phyloP scores from a whole-genome alignment of 371 early-diverging fungal genomes.

The Fennellomyces sp. region DNA sequence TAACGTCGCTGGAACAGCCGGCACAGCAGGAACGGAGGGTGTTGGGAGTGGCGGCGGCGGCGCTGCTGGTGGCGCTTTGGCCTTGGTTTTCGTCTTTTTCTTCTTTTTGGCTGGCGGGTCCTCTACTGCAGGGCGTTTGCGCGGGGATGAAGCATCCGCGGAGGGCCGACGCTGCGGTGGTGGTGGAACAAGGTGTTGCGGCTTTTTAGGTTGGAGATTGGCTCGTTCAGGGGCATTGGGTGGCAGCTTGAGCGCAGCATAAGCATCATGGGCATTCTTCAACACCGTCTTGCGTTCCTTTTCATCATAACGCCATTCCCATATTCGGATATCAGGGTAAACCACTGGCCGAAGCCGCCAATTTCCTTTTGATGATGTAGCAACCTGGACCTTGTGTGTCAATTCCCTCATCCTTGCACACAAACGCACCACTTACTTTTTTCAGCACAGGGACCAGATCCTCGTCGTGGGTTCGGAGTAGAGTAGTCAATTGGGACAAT shows the following conservation, averaged over 20 bases:
- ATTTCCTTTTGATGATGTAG: constrained; percentile 14
- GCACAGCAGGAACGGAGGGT: not conserved
- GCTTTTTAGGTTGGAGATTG: constrained; percentile 27
- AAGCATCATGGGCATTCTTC: constrained; percentile 51
- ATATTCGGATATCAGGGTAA: constrained; percentile 53
- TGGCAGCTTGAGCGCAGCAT: constrained; percentile 49
- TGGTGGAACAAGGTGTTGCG: constrained; percentile 10
- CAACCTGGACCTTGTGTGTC: constrained; percentile 5
- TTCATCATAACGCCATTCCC: constrained; percentile 56
- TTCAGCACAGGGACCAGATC: constrained; percentile 34
- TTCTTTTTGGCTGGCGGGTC: constrained; percentile 7
- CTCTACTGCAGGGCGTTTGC: constrained; percentile 3
- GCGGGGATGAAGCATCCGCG: not conserved
- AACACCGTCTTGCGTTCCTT: constrained; percentile 44
- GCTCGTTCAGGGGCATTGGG: constrained; percentile 53
- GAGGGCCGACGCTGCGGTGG: constrained; percentile 9
- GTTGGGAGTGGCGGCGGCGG: constrained; percentile 1
- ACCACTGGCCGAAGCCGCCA: constrained; percentile 53
- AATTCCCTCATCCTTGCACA: not conserved
- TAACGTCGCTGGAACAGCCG: not conserved
- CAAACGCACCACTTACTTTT: constrained; percentile 26
- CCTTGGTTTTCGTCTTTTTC: constrained; percentile 5
- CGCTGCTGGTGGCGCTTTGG: not conserved
- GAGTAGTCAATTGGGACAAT: constrained; percentile 23
- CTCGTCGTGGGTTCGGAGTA: constrained; percentile 27